Base-by-base conservation (phyloP, 768 basidiomycete genomes). In the Boletus rufocinnamomeus region DNA sequence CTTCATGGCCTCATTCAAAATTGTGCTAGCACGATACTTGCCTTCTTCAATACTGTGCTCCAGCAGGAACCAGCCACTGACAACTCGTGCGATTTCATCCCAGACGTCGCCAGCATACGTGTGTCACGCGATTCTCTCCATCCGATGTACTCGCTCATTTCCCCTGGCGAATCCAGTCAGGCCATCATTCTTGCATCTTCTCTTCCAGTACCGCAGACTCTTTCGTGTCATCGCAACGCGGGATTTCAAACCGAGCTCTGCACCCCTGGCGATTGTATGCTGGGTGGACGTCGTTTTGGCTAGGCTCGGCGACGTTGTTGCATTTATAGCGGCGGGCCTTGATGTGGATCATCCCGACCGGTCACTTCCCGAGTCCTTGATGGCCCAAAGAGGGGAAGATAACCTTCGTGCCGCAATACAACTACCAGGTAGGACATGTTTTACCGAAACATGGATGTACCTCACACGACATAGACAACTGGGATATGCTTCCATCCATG, bases 261-360 rank as follows among this genome's bases (percentile, higher is more conserved):
- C 67, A 35, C 44, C 72, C n/a, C 55, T 70, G 4, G 67, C 76
- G 14, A 59, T 81, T n/a, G 72, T 85, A 52, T 89, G 83, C 64
- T 90, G 86, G 85, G 83, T 83, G 11, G 88, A 91, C 57, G 73
- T 80, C 49, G 55, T 89, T 8, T 66, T 91, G 25, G 80, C 80
- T 11, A 83, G 77, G 62, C 66, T 91, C 7, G 77, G 80, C 34
- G 74, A 79, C 50, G 69, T 72, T 14, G 61, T 66, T 23, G 62
- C 74, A 34, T 52, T 62, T n/a, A 47, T 79, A 50, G 73, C 74
- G 9, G 64, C 67, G 6, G 71, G 72, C 10, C 53, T 67, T 40
- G 57, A 64, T 30, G 16, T 41, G 32, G 45, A 48, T 30, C 51
- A 56, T 23, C 52, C 58, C 6, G 60, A 64, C 11, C 37, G 56